Base-by-base conservation (phyloP, 2,329 filamentous ascomycete species). In the Xylaria sp. region DNA sequence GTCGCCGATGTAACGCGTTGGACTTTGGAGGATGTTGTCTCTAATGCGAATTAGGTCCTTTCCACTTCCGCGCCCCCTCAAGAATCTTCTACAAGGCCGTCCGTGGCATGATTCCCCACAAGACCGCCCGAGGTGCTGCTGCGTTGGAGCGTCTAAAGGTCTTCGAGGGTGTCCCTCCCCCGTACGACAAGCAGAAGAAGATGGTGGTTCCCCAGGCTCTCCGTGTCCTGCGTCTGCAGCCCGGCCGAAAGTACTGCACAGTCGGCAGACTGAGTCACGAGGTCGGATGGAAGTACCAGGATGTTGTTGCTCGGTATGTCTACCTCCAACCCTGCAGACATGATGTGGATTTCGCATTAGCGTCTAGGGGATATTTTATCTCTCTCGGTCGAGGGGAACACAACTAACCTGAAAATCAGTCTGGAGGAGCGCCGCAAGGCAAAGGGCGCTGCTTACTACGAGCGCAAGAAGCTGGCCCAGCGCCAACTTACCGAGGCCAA, bases 71-170 rank as follows among this genome's bases (percentile, higher is more conserved):
- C 81, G 93, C 94, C 75, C 95, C 95, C 70, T 96, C 93, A 77
- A 91, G 96, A 84, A 97, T 99, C 87, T 97, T 99, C 90, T 99
- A 97, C 91, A 97, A 97, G 91, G 93, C 95, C 80, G 92, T 99
- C 84, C 94, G 95, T 82, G 95, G 95, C 82, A 99, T 99, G 95
- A 96, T 99, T 74, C 95, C 95, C 79, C 95, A 99, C 92, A 99
- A 99, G 92, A 99, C 95, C 74, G 89, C 95, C 80, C 94, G 95
- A 79, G 95, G 95, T 84, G 90, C 92, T 76, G 94, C 94, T 76
- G 95, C 95, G 75, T 83, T 99, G 80, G 93, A 98, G 88, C 91
- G 95, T 83, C 91, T 99, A 74, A 99, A 99, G 93, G 93, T 96
- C 80, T 99, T 98, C 82, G 95, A 99, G 90, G 95, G 95, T 87